These are phyloP conservation scores for Gloeostereum incarnatum DNA, from an alignment of 768 basidiomycete species.

Conservation along the genomic window DNA sequence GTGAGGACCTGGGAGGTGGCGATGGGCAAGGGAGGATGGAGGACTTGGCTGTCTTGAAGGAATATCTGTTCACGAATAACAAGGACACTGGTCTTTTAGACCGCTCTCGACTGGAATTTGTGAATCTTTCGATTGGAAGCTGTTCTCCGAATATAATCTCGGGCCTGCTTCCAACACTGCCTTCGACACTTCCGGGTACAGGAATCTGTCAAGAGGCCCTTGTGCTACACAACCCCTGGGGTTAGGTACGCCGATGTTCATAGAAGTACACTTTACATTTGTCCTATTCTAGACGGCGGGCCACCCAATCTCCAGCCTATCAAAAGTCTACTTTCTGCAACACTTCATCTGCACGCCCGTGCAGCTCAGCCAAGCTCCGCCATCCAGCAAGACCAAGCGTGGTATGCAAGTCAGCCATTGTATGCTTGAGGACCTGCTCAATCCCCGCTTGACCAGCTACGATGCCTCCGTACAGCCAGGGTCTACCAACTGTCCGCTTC, in stretches of 20 bases:
- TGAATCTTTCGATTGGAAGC: too few relatives aligned
- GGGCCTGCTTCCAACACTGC: too few relatives aligned
- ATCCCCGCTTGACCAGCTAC: constrained; percentile 66
- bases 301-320: too few relatives aligned
- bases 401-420: constrained; percentile 59
- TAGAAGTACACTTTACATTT: neutral
- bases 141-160: too few relatives aligned
- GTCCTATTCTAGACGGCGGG: too few relatives aligned
- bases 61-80: too few relatives aligned
- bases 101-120: too few relatives aligned
- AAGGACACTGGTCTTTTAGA: too few relatives aligned
- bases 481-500: constrained; percentile 49
- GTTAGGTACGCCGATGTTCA: too few relatives aligned
- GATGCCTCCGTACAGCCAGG: constrained; percentile 65
- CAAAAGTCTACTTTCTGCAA: constrained; percentile 29
- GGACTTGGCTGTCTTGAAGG: constrained; percentile 22
- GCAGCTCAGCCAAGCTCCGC: constrained; percentile 47
- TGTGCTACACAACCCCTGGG: too few relatives aligned
- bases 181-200: too few relatives aligned
- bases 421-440: constrained; percentile 60
- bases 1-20: constrained; percentile 58
- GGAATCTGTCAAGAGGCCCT: too few relatives aligned
- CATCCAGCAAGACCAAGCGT: constrained; percentile 59
- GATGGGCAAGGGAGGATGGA: constrained; percentile 39
- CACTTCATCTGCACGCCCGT: constrained; percentile 45